Conservation (phyloP, 805 yeast genomes). For the Ogataea saltuana region DNA sequence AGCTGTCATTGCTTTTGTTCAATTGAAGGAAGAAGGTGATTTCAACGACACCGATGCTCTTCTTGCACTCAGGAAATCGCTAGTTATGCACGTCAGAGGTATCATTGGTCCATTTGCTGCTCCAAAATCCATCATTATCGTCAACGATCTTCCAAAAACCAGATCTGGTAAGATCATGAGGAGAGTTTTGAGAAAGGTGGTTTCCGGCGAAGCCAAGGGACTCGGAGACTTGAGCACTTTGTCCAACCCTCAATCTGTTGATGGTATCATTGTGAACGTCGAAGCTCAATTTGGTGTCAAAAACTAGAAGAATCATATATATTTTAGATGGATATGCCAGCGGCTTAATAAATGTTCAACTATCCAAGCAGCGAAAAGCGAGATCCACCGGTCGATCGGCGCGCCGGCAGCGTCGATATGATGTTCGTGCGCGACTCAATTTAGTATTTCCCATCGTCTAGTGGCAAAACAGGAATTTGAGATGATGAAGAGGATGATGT, state of each 20-base stretch:
- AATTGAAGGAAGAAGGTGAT: slow-evolving; percentile 60
- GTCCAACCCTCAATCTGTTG: slow-evolving; percentile 83
- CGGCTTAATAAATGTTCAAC: slow-evolving; percentile 5
- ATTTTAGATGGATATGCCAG: neutral
- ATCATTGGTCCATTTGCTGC: slow-evolving; percentile 96
- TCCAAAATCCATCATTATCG: slow-evolving; percentile 79
- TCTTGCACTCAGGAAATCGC: slow-evolving; percentile 66
- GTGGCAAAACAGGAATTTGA: neutral
- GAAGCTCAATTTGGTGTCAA: slow-evolving; percentile 43
- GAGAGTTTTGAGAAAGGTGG: slow-evolving; percentile 91
- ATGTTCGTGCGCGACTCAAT: neutral
- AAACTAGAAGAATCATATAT: slow-evolving; percentile 19
- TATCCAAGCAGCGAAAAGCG: too few relatives aligned
- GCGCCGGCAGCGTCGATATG: neutral
- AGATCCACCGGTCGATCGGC: neutral
- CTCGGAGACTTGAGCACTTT: slow-evolving; percentile 91
- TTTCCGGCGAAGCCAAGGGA: slow-evolving; percentile 88
- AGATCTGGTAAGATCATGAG: slow-evolving; percentile 99
- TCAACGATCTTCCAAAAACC: slow-evolving; percentile 94
- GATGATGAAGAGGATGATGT: neutral
- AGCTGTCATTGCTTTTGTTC: slow-evolving; percentile 93
- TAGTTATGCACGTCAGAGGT: slow-evolving; percentile 85
- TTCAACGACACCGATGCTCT: slow-evolving; percentile 42
- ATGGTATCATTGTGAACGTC: slow-evolving; percentile 70
- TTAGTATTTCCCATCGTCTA: neutral